Evolutionary conservation across 805 yeast genomes (phyloP), one percentile per base, ranked within the genome.

Genomic region (Metschnikowia cerradonensis): DNA sequence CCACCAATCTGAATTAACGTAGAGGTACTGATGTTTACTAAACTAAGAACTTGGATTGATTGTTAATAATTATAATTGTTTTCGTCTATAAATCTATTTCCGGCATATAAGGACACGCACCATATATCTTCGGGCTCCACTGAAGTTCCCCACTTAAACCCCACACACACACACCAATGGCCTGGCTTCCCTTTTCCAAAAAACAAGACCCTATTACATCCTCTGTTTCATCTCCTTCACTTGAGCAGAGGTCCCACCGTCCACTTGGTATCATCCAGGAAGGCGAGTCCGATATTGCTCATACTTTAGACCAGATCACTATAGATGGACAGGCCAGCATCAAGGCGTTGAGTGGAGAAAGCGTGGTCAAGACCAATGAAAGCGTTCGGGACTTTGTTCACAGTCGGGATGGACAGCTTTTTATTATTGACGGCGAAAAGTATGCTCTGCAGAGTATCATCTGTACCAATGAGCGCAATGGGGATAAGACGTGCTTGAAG

Each of bases 401-500:
- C 0, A 57, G 53, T 6, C 59, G 60, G 33, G 75, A 73, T 3
- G 59, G 61, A 26, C 71, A 71, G 46, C 48, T 69, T 57, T 73
- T 67, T 49, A 62, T 73, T 11, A 72, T 73, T 42, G 78, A 73
- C 50, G 78, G 78, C 6, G 77, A 73, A 54, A 70, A 66, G 55
- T 65, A 54, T 40, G 41, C 56, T n/a, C 51, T 62, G 17, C 63
- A 68, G 52, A 74, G 80, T 56, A 71, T 76, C 35, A 77, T 78
- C 36, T 78, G 82, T 60, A 75, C 80, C 53, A 63, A 60, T 53
- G 73, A 71, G 53, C 70, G 60, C 10, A 56, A 60, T 33, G 79
- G 78, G 7, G 79, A 79, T 26, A 74, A 77, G 55, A 75, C 80
- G 3, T 78, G 82, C 55, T 61, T 77, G 49, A 75, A 74, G 52